phyloP scores from a whole-genome alignment of 2,329 filamentous ascomycete genomes.

The Arthrobotrys conoides region DNA sequence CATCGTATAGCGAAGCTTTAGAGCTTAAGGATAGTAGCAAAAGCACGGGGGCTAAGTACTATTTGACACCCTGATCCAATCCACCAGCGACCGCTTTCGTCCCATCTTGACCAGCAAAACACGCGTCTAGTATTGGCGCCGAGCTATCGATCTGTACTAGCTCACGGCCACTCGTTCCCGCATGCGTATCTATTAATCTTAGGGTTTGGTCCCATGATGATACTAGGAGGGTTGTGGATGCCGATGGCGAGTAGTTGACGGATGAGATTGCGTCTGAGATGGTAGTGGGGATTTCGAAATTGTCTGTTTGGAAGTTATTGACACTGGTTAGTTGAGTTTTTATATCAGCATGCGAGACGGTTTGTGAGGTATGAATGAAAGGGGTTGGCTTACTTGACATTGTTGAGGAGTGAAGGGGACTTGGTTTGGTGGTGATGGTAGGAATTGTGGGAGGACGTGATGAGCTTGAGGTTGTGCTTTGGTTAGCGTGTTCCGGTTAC shows the following conservation, averaged over 20 bases:
- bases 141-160: conserved; percentile 82
- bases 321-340: conserved; percentile 48
- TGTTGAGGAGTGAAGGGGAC: background rate
- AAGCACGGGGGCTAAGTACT: conserved; percentile 68
- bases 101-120: conserved; percentile 82
- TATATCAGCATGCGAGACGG: conserved; percentile 51
- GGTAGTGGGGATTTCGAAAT: conserved; percentile 85
- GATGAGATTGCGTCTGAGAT: conserved; percentile 90
- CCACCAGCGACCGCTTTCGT: conserved; percentile 88
- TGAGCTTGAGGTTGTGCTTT: background rate
- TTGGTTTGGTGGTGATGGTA: conserved; percentile 2
- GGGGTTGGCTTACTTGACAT: conserved; percentile 58
- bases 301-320: conserved; percentile 35
- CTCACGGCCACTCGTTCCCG: conserved; percentile 73
- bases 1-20: background rate
- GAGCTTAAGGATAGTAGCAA: background rate
- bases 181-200: conserved; percentile 85
- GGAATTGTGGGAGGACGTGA: conserved; percentile 6
- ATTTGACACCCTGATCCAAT: conserved; percentile 87
- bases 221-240: conserved; percentile 83
- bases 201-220: conserved; percentile 95
- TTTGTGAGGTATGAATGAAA: background rate
- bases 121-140: conserved; percentile 89
- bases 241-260: conserved; percentile 84
- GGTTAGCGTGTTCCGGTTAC: conserved; percentile 9